Evolutionary conservation across 129 eudicot species (phyloP).

Genomic region (Glebionis coronaria): DNA sequence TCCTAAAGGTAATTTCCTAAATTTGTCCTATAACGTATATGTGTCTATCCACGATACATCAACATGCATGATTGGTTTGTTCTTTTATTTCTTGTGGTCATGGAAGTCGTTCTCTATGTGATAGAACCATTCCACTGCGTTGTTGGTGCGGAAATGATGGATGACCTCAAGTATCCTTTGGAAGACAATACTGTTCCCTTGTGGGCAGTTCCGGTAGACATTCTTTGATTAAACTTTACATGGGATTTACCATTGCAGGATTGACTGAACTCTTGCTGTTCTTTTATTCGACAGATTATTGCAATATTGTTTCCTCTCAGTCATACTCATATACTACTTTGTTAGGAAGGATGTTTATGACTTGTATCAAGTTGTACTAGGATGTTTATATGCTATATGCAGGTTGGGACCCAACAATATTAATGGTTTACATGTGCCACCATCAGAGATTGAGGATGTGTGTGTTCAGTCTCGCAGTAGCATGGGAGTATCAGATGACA

Average conservation of each 20-base stretch:
- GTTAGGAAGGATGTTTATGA: conserved; percentile 67
- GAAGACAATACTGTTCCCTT: conserved; percentile 71
- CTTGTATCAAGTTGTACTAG: conserved; percentile 76
- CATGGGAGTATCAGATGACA: conserved; percentile 24
- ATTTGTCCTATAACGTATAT: too few species aligned
- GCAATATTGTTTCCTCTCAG: conserved; percentile 56
- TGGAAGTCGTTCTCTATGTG: conserved; percentile 58
- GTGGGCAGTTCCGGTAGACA: conserved; percentile 89
- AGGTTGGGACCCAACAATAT: conserved; percentile 49
- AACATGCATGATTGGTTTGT: conserved; percentile 88
- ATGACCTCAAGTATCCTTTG: conserved; percentile 74
- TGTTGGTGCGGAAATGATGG: conserved; percentile 77
- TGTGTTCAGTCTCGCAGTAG: conserved; percentile 30
- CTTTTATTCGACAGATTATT: conserved; percentile 43
- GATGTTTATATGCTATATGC: conserved; percentile 37
- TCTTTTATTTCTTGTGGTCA: conserved; percentile 52
- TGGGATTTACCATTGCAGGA: not conserved
- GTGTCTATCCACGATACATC: too few species aligned
- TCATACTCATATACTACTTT: conserved; percentile 56
- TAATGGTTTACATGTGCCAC: conserved; percentile 32
- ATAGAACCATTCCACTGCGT: conserved; percentile 90
- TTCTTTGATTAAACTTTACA: not conserved
- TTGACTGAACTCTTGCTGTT: conserved; percentile 9
- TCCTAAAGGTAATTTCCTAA: too few species aligned
- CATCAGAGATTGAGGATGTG: conserved; percentile 41